Evolutionary conservation across 495 filamentous ascomycete species (phyloP).

Genomic region (Tetracladium marchalianum): DNA sequence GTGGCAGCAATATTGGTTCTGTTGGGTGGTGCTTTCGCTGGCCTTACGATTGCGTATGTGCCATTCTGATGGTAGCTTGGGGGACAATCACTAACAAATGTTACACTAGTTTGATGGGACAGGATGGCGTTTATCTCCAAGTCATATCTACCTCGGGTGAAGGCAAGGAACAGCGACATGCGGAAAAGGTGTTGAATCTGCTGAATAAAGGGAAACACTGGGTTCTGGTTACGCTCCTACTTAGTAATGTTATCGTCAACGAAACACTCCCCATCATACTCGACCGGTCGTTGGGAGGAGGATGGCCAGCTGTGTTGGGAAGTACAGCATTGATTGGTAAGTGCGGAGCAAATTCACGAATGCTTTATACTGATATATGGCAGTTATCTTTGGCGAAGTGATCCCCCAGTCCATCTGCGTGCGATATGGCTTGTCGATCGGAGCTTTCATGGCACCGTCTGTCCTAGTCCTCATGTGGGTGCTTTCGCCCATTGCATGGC

Average conservation of each 20-base stretch:
- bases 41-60: conserved; percentile 77
- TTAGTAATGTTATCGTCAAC: conserved; percentile 97
- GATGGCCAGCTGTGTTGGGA: conserved; percentile 87
- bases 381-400: conserved; percentile 96
- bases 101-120: conserved; percentile 53
- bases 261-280: conserved; percentile 93
- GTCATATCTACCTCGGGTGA: conserved; percentile 78
- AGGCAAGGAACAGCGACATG: conserved; percentile 69
- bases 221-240: conserved; percentile 91
- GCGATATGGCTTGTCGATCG: conserved; percentile 92
- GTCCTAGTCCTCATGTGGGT: conserved; percentile 88
- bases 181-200: conserved; percentile 66
- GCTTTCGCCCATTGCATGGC: conserved; percentile 63
- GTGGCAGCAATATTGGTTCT: conserved; percentile 68
- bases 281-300: conserved; percentile 86
- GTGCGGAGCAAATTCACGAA: conserved; percentile 10
- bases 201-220: conserved; percentile 90
- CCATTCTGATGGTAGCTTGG: conserved; percentile 10
- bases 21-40: conserved; percentile 88
- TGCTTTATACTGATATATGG: conserved; percentile 17
- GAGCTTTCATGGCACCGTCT: conserved; percentile 84
- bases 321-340: conserved; percentile 89
- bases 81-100: conserved; percentile 1
- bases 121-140: conserved; percentile 95
- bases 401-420: conserved; percentile 95